Evolutionary conservation across 2,329 filamentous ascomycete genomes (phyloP), one percentile per base, ranked within the genome.

Genomic region (Fusarium fracticaudum): DNA sequence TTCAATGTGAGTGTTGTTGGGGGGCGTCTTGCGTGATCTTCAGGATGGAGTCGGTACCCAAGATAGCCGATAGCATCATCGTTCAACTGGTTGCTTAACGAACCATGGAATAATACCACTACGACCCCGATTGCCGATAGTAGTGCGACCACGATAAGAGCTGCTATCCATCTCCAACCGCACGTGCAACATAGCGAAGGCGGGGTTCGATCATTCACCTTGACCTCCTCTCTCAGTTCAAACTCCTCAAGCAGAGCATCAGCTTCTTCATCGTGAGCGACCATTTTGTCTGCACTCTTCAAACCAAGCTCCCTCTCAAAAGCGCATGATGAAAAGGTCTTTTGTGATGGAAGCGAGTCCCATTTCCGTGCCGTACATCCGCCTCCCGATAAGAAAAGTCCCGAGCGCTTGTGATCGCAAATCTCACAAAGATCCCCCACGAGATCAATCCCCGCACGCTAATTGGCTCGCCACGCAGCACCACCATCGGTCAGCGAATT

Each of bases 181-280:
- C 22, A 68, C 40, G 38, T 12, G 22, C 18, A 4, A 20, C 22
- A 29, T 0, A 1, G 3, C 1, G 24, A 44, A 6, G 31, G 38
- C 5, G 38, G 12, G 5, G 18, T 14, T 33, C 20, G n/a, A 47
- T 10, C 20, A 5, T 54, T 18, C 18, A n/a, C 18, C 8, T 18
- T 14, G 9, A 3, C 18, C 7, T 20, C n/a, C 12, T 61, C 53
- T 13, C 8, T 3, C 17, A 51, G 15, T 17, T 67, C 63, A 47
- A 60, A 60, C 20, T 68, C 29, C 17, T 68, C 63, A 14, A 68
- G 45, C 24, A 68, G 13, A 33, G 54, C 65, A 18, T 68, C 35
- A 3, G 63, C 65, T 48, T 68, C 63, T 38, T 68, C 65, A 54
- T 53, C 65, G 22, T 67, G 64, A 43, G 65, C 44, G 20, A 61